Base-by-base conservation (phyloP, 2,329 filamentous ascomycete species). In the Tolypocladium tropicale region DNA sequence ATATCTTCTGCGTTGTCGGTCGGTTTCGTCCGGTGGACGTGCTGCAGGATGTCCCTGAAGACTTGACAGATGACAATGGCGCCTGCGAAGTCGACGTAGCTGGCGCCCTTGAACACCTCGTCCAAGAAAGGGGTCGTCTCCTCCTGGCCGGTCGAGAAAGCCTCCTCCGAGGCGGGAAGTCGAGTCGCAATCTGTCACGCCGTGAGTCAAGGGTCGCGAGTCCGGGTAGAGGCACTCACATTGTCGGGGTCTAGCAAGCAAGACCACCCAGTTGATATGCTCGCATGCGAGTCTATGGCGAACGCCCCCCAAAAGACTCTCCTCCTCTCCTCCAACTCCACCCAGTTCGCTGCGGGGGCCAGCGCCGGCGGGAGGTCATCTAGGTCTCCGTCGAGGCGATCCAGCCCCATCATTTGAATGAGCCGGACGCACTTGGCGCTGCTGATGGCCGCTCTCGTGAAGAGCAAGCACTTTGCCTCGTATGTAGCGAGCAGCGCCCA, bases 191-290 rank as follows among this genome's bases (percentile, higher is more conserved):
- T 83, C 85, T 78, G 16, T 14, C 18, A 28, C 23, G n/a, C 11
- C 7, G 39, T 30, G 30, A 4, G 43, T 18, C 21, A 7, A 9
- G 25, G 9, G 33, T 28, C 21, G 11, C 10, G 4, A 16, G 11
- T 32, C 14, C n/a, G 25, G 9, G 36, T 21, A 30, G 6, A 32
- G 25, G 11, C 16, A 62, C 71, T 63, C 62, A 79, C 81, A 60
- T 95, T 89, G 65, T 77, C 76, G 57, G 89, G 80, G 60, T 95
- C 85, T 46, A 96, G 84, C 30, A 85, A 75, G 75, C 89, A 86
- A 0, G 92, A 90, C 92, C 92, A 96, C 2, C 92, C 92, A 4
- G 91, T 95, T 14, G 90, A 90, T 53, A 95, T 89, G 64, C 88
- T 90, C 2, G 89, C 86, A 71, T 95, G 95, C 30, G 89, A 82